Conservation (phyloP, 2,329 filamentous ascomycete genomes). For the Emmonsiellopsis sp. region DNA sequence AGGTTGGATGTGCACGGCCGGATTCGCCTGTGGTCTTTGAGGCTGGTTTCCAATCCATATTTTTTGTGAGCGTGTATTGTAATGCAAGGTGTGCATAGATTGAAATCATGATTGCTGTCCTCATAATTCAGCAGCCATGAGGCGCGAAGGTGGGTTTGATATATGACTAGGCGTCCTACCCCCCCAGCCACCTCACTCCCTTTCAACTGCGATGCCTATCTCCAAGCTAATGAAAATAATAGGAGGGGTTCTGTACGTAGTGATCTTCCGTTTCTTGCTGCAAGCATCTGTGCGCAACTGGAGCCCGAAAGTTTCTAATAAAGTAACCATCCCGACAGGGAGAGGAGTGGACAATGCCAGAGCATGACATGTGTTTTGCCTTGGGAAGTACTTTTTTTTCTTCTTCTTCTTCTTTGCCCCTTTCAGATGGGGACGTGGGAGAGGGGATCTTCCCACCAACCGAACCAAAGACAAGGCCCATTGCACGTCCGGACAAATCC, state of each 20-base stretch:
- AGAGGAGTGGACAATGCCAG: not conserved
- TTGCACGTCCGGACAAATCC: not conserved
- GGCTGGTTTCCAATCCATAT: not conserved
- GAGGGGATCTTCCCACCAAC: not conserved
- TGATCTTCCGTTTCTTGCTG: not conserved
- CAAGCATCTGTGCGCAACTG: not conserved
- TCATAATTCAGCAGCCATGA: not conserved
- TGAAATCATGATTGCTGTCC: not conserved
- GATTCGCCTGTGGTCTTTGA: not conserved
- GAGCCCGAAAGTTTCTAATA: not conserved
- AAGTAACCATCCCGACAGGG: not conserved
- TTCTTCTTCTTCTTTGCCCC: not conserved
- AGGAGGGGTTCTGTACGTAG: not conserved
- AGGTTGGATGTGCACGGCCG: not conserved
- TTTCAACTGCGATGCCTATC: not conserved
- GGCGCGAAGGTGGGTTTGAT: not conserved
- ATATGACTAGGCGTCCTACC: not conserved
- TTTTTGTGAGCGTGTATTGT: not conserved
- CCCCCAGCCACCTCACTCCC: not conserved
- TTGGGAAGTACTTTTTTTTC: not conserved
- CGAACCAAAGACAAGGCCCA: not conserved
- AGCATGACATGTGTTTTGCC: not conserved
- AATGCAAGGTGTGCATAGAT: not conserved
- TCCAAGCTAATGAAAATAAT: not conserved
- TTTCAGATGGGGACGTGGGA: not conserved